A percentile compares a stretch with the other conserved stretches of the same genome.
Conservation (phyloP, 257 asterid species). For the Forsythia viridissima region DNA sequence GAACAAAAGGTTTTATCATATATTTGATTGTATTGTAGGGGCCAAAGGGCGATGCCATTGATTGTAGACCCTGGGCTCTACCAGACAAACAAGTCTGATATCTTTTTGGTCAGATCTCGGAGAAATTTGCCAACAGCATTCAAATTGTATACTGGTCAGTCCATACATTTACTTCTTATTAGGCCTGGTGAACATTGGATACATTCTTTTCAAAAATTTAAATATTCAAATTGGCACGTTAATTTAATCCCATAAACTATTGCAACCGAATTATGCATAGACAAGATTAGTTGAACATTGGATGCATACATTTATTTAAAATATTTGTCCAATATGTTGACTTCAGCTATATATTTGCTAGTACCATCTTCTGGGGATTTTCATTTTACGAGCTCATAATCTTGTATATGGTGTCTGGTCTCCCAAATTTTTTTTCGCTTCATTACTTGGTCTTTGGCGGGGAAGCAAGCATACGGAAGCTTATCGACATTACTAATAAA, state of each 20-base stretch:
- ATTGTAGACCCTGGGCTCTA: conserved; percentile 81
- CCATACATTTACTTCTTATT: background rate
- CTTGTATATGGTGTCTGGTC: background rate
- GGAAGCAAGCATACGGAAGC: background rate
- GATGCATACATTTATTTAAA: too few species aligned
- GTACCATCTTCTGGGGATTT: background rate
- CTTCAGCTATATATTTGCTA: background rate
- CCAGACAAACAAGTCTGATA: conserved; percentile 61
- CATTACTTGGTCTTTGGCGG: background rate
- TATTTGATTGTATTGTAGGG: conserved; percentile 37
- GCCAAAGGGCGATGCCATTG: conserved; percentile 75
- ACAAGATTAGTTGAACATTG: too few species aligned
- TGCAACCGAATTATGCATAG: too few species aligned
- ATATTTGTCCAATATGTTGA: background rate
- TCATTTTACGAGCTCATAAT: background rate
- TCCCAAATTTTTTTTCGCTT: background rate
- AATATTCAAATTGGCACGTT: too few species aligned
- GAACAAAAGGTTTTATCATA: background rate
- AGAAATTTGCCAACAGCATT: conserved; percentile 74
- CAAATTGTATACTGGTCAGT: conserved; percentile 67
- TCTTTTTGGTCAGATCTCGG: conserved; percentile 58
- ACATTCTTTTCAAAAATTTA: too few species aligned
- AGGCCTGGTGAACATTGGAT: too few species aligned
- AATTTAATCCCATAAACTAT: too few species aligned
- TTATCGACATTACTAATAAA: background rate